A percentile compares a stretch with the other conserved stretches of the same genome.
phyloP scores from a whole-genome alignment of 1,139 yeast species.

The Yamadazyma diospyri region DNA sequence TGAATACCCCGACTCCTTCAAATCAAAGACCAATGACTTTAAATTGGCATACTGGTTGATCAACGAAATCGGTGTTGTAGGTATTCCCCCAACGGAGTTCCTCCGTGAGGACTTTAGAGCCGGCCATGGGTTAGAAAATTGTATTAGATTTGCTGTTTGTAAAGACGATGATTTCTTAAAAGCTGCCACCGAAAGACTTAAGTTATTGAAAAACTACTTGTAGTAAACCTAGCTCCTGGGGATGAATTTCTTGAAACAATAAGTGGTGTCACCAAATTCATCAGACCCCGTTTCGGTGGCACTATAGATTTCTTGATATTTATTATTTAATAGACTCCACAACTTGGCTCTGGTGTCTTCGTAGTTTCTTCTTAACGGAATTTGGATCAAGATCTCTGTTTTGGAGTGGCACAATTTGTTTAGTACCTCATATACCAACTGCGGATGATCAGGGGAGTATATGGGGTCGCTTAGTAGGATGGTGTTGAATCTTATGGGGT shows the following conservation, averaged over 20 bases:
- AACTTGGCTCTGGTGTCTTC: slow-evolving; percentile 59
- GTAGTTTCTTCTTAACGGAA: slow-evolving; percentile 70
- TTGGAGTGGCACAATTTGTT: slow-evolving; percentile 27
- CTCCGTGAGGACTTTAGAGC: slow-evolving; percentile 56
- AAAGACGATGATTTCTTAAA: slow-evolving; percentile 78
- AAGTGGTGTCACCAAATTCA: slow-evolving; percentile 77
- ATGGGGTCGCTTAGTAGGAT: slow-evolving; percentile 83
- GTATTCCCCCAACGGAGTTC: slow-evolving; percentile 96
- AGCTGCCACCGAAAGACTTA: slow-evolving; percentile 76
- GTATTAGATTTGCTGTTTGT: slow-evolving; percentile 92
- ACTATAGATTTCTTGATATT: slow-evolving; percentile 22
- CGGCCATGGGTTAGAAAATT: slow-evolving; percentile 75
- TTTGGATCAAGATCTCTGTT: slow-evolving; percentile 58
- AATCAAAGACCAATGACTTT: slow-evolving; percentile 75
- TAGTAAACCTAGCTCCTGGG: slow-evolving; percentile 16
- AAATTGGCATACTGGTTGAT: slow-evolving; percentile 89
- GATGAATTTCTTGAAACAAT: slow-evolving; percentile 47
- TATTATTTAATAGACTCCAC: slow-evolving; percentile 49
- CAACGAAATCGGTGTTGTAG: slow-evolving; percentile 88
- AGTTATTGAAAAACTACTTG: slow-evolving; percentile 63
- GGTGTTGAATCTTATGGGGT: slow-evolving; percentile 41
- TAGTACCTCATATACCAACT: slow-evolving; percentile 62
- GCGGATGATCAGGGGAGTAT: slow-evolving; percentile 79
- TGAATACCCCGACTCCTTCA: slow-evolving; percentile 64
- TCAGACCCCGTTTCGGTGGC: slow-evolving; percentile 63